Base-by-base conservation (phyloP, 176 grass and related monocot genomes). In the Alopecurus myosuroides region DNA sequence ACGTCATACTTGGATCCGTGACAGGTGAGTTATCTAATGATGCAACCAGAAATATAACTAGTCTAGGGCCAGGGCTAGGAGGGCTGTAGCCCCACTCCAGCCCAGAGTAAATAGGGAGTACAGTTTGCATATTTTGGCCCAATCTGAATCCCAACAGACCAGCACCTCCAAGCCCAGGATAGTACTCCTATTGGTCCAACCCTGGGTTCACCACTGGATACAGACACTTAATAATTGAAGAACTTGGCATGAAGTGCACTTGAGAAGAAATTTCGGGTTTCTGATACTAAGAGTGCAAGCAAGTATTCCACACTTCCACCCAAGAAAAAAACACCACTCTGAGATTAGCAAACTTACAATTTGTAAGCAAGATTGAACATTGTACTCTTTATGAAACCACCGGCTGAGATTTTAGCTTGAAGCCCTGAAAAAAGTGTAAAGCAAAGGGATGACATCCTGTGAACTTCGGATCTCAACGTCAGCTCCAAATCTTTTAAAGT, bases 281-380 rank as follows among this genome's bases (percentile, higher is more conserved):
- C 28, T 11, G 62, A 55, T 9, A 53, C 66, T 78, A 35, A 76
- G 53, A 45, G 12, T 77, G 46, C 48, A 55, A 78, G n/a, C 11
- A 85, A 78, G 26, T 45, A 85, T 52, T 66, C 72, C 34, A 66
- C 44, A 50, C 26, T 77, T 39, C 45, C 31, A 71, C 65, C 31
- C 14, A 76, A 42, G 45, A 60, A 78, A 78, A 42, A 48, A 42
- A 10, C 9, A 37, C n/a, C 23, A 29, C 22, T 46, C 7, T 68
- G 60, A 68, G 61, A 11, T 26, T 26, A 70, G 74, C 36, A 52
- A 86, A 85, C 93, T 99, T 91, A 99, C 97, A 80, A 91, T 89
- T 87, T 88, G 80, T 92, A 99, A 89, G 97, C 89, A 92, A 96
- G 64, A 82, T 84, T 86, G 83, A 99, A 99, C 64, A 99, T 72